Base-by-base conservation (phyloP, 176 grass and related monocot genomes). In the Oryza glaberrima region DNA sequence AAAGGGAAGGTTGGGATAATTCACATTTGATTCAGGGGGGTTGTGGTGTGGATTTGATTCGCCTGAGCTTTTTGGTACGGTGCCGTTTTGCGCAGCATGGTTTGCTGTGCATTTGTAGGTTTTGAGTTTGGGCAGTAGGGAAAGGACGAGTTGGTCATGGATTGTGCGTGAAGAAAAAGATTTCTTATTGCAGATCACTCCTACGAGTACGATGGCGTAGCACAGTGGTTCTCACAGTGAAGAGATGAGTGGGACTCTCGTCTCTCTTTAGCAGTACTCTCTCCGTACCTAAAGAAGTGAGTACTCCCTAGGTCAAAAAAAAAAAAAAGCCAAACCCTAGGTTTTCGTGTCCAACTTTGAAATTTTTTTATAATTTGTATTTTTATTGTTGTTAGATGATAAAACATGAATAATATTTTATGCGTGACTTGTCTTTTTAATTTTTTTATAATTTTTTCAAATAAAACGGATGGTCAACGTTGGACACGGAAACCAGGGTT, bases 131-230 rank as follows among this genome's bases (percentile, higher is more conserved):
- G 68, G 13, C 13, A 2, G 70, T 38, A 22, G 8, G 17, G 19
- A 23, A 77, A 86, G 44, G 49, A 77, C 72, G 35, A 38, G 6
- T 38, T 60, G 78, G 6, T 7, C 44, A 47, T 90, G 79, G 83
- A 78, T 78, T 86, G 75, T 78, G 79, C 83, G 73, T 82, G 79
- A 86, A 90, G 83, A 30, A 90, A 86, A 58, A 54, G 71, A 28
- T 20, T 52, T 6, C 23, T 17, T 14, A 15, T 16, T 20, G 19
- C 20, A 4, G 10, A 11, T 25, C 76, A 41, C 9, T 16, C 41
- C 11, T 5, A 58, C 40, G 17, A 13, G 7, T 5, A 58, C 40
- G 17, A 13, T 40, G 32, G 66, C 11, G 66, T 48, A 15, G 61
- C 9, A 19, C 51, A 78, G 66, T 35, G 46, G 45, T 4, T 70